These are phyloP conservation scores for Lactarius sp. DNA, from an alignment of 768 basidiomycete species.

Conservation along the genomic window DNA sequence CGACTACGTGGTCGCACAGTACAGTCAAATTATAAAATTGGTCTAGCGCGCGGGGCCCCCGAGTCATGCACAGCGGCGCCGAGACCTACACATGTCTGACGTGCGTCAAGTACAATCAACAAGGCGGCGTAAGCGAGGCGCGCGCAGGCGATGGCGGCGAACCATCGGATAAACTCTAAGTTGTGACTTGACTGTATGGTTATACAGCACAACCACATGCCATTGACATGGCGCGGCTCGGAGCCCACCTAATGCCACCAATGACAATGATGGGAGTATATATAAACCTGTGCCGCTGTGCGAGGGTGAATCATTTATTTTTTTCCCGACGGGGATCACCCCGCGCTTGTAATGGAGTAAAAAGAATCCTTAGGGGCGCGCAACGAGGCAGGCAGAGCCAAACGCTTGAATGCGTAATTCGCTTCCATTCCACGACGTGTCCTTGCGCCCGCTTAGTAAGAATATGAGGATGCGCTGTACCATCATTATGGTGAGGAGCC, in stretches of 20 bases:
- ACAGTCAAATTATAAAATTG: too few relatives aligned
- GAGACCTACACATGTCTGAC: slow-evolving; percentile 7
- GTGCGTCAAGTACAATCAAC: slow-evolving; percentile 10
- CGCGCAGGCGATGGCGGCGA: background rate
- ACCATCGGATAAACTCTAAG: slow-evolving; percentile 6
- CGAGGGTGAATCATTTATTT: background rate
- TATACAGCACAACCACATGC: background rate
- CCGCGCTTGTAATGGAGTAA: background rate
- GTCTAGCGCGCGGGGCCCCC: too few relatives aligned
- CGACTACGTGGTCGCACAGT: too few relatives aligned
- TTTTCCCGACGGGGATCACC: background rate
- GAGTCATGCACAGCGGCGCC: background rate
- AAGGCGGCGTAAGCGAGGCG: slow-evolving; percentile 9
- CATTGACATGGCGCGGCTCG: background rate
- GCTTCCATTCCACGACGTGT: slow-evolving; percentile 13
- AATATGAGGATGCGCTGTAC: slow-evolving; percentile 6
- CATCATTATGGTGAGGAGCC: slow-evolving; percentile 2
- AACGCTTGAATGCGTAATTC: background rate
- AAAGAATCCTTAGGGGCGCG: background rate
- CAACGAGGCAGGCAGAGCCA: slow-evolving; percentile 12
- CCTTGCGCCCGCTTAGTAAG: slow-evolving; percentile 19
- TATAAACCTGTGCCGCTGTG: background rate
- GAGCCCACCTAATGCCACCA: background rate
- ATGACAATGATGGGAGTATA: background rate
- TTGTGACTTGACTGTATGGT: background rate